Conservation (phyloP, 2,329 filamentous ascomycete genomes). For the Penicillium frequentans region DNA sequence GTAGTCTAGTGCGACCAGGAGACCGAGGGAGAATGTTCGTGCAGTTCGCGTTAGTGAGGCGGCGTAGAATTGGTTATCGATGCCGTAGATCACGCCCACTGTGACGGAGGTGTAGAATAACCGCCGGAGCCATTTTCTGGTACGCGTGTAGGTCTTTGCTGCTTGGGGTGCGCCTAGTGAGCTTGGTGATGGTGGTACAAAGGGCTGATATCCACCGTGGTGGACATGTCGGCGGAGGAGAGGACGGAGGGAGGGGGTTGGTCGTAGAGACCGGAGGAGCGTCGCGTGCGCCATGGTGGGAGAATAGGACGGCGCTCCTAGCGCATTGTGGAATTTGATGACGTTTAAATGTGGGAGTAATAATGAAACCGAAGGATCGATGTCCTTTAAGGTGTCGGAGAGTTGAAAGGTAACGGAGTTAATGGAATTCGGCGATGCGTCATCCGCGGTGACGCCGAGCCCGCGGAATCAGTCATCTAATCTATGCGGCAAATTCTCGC, state of each 20-base stretch:
- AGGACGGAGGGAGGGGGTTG: constrained; percentile 12
- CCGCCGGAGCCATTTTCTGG: constrained; percentile 75
- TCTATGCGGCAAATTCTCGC: background rate
- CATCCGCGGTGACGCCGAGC: constrained; percentile 13
- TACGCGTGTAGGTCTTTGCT: constrained; percentile 69
- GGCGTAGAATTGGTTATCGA: constrained; percentile 76
- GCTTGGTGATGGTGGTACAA: constrained; percentile 74
- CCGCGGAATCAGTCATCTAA: background rate
- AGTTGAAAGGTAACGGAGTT: constrained; percentile 8
- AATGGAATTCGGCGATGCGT: constrained; percentile 10
- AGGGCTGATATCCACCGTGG: constrained; percentile 58
- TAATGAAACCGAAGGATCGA: background rate
- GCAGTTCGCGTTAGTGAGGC: constrained; percentile 74
- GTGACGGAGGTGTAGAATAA: constrained; percentile 62
- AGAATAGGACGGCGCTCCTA: constrained; percentile 3
- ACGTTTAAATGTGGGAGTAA: background rate
- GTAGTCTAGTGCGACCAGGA: constrained; percentile 86
- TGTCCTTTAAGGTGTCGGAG: background rate
- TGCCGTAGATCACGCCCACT: constrained; percentile 62
- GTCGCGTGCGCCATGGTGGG: constrained; percentile 19
- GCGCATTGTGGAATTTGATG: constrained; percentile 10
- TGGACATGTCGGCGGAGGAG: constrained; percentile 30
- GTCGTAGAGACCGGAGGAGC: constrained; percentile 20
- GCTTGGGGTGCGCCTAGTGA: constrained; percentile 71
- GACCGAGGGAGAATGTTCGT: constrained; percentile 76